A percentile compares a stretch with the other conserved stretches of the same genome.
Evolutionary conservation across 2,329 filamentous ascomycete genomes (phyloP).

Genomic region (Cladosporium sp.): DNA sequence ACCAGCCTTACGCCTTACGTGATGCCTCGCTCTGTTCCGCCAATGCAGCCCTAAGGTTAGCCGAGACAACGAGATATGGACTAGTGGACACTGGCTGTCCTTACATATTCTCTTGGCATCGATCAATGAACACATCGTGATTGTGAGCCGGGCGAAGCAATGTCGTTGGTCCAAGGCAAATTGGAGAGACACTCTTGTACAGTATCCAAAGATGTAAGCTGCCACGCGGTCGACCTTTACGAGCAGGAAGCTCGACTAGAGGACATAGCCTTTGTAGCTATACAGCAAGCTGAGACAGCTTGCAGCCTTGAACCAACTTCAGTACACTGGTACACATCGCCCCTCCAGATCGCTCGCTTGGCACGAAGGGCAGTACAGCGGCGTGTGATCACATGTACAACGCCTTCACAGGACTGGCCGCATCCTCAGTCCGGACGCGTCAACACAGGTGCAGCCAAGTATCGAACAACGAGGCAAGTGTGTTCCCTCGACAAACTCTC

Average conservation of each 20-base stretch:
- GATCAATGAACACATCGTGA: slow-evolving; percentile 5
- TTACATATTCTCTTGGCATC: slow-evolving; percentile 12
- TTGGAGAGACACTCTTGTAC: background rate
- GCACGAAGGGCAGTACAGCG: background rate
- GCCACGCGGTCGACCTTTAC: background rate
- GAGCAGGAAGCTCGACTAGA: background rate
- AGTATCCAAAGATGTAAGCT: background rate
- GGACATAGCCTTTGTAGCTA: background rate
- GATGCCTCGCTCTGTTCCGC: background rate
- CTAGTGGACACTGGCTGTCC: background rate
- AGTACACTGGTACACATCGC: background rate
- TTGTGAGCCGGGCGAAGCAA: background rate
- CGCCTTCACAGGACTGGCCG: background rate
- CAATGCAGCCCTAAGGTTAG: slow-evolving; percentile 9
- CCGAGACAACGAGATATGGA: background rate
- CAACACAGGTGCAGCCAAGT: slow-evolving; percentile 12
- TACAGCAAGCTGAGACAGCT: background rate
- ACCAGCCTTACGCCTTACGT: background rate
- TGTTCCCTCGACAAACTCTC: background rate
- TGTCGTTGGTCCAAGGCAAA: background rate
- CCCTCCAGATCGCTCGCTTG: background rate
- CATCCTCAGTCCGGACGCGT: slow-evolving; percentile 13
- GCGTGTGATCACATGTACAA: background rate
- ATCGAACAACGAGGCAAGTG: slow-evolving; percentile 7
- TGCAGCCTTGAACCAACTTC: background rate